These are phyloP conservation scores for Erysimum cheiranthoides DNA, from an alignment of 345 rosid genomes.

Conservation along the genomic window DNA sequence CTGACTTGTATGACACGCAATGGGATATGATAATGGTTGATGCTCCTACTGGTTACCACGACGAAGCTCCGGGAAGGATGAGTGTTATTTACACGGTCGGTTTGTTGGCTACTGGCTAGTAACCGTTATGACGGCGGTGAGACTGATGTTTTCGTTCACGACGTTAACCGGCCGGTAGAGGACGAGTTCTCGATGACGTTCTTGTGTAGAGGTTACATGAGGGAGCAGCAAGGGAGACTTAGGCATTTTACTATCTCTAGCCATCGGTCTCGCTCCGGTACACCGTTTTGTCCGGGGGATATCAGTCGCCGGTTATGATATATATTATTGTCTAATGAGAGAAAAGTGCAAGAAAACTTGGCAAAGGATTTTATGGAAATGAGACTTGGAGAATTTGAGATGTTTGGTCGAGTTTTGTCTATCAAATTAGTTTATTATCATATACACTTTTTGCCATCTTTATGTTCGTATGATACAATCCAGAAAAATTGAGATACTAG, in stretches of 20 bases:
- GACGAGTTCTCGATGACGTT: background rate
- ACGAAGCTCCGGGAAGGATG: conserved; percentile 1
- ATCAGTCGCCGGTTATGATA: background rate
- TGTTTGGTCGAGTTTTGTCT: background rate
- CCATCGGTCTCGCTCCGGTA: background rate
- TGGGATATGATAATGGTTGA: conserved; percentile 1
- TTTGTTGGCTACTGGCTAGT: background rate
- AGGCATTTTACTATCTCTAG: background rate
- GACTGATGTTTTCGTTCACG: background rate
- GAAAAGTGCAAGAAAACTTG: background rate
- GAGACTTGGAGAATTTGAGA: background rate
- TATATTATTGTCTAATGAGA: background rate
- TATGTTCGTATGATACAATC: too few species aligned
- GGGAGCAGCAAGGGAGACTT: background rate
- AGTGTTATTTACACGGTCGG: background rate
- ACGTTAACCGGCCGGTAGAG: background rate
- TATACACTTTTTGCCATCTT: too few species aligned
- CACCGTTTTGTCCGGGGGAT: background rate
- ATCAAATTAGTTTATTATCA: too few species aligned
- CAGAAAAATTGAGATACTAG: too few species aligned
- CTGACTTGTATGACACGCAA: background rate
- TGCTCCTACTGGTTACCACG: background rate
- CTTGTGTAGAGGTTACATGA: background rate
- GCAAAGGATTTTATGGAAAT: too few species aligned
- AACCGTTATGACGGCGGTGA: background rate